These are phyloP conservation scores for Rhizomucor miehei DNA, from an alignment of 371 early-diverging fungal species.

Conservation along the genomic window DNA sequence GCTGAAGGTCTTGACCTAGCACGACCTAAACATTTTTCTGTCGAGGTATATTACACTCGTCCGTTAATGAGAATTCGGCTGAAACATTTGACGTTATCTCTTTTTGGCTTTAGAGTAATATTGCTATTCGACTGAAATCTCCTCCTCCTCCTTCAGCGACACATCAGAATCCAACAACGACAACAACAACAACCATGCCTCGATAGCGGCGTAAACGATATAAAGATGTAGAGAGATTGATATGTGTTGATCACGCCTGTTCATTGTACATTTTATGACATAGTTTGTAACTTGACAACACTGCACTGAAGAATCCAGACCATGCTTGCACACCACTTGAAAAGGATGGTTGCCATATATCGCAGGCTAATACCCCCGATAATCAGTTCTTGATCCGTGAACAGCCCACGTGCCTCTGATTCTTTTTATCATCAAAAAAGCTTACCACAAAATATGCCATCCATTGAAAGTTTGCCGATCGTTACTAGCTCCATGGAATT, in stretches of 20 bases:
- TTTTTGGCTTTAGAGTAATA: conserved; percentile 6
- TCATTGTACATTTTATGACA: conserved; percentile 40
- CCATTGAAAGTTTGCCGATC: conserved; percentile 56
- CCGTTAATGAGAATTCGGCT: background rate
- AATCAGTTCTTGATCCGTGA: no score
- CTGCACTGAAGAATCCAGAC: conserved; percentile 66
- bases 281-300: conserved; percentile 67
- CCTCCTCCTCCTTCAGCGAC: conserved; percentile 11
- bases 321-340: conserved; percentile 71
- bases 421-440: conserved; percentile 11
- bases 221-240: background rate
- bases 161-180: conserved; percentile 1
- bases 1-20: conserved; percentile 43
- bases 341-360: conserved; percentile 62
- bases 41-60: no score
- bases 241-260: background rate
- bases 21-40: conserved; percentile 20
- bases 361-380: conserved; percentile 59
- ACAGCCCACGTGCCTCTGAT: background rate
- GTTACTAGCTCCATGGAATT: conserved; percentile 49
- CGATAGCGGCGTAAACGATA: no score
- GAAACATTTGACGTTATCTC: no score
- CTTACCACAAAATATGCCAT: conserved; percentile 68
- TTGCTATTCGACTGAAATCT: conserved; percentile 16
- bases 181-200: no score